Evolutionary conservation across 2,329 filamentous ascomycete species (phyloP), one percentile per base, ranked within the genome.

Genomic region (Coniochaeta pulveracea): DNA sequence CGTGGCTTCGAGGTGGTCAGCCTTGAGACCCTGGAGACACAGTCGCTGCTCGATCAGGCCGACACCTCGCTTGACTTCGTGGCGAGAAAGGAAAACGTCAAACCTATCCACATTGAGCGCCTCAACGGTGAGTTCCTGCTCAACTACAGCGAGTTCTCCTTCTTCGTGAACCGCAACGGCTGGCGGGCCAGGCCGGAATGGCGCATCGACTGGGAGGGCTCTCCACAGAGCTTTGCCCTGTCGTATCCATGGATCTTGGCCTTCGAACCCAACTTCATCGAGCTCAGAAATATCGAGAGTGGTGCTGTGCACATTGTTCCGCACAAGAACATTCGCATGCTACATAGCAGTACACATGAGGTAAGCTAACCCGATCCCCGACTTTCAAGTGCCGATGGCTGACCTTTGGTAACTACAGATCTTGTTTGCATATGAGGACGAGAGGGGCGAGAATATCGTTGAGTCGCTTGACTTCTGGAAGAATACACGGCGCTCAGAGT

Each of bases 11-110:
- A 98, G 58, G 89, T 98, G 19, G 91, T 98, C 39, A 91, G 83
- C 38, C 71, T 98, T 22, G 86, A 96, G 56, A 96, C 91, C 0
- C 80, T 95, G n/a, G 91, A 98, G 59, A 94, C 89, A 3, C 91
- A 98, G 60, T 93, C 88, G 15, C 69, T 98, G 16, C 80, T 98
- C 34, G 91, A 98, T 53, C 89, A 96, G 57, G 91, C 91, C 34
- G 91, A 98, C 56, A 98, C 91, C 0, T 95, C 88, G 11, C 78
- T 98, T 40, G 91, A 98, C 61, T 96, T 98, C 52, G 89, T 98
- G 32, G 83, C 86, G 15, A 77, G 86, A 37, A 91, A 91, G 54
- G 89, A 96, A 58, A 85, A 85, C 48, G 85, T 91, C 48, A 86
- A 84, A 54, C 89, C 91, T 3, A 93, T 98, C 43, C 89, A 96